A percentile compares a stretch with the other conserved stretches of the same genome.
Conservation (phyloP, 2,329 filamentous ascomycete species). For the Periconia macrospinosa region DNA sequence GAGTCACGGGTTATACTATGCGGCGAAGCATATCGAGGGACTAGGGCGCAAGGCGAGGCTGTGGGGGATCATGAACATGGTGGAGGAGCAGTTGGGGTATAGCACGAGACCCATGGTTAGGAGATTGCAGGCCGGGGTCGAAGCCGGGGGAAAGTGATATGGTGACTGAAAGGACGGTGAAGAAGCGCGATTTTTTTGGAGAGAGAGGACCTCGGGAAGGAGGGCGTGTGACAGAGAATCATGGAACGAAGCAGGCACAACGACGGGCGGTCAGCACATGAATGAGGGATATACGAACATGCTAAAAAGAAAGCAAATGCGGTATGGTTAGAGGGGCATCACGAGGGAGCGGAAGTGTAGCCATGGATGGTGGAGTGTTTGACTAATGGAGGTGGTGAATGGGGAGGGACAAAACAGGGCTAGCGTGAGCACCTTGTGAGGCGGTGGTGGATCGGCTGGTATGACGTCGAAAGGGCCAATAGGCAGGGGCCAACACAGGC, state of each 20-base stretch:
- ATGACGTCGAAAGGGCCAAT: not conserved
- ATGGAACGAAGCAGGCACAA: not conserved
- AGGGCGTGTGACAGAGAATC: not conserved
- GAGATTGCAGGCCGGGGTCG: constrained; percentile 29
- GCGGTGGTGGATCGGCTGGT: not conserved
- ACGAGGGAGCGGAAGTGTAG: no score
- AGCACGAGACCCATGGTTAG: constrained; percentile 30
- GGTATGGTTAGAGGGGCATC: no score
- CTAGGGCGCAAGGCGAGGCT: constrained; percentile 36
- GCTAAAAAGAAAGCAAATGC: not conserved
- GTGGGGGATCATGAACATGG: constrained; percentile 35
- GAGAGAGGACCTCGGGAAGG: no score
- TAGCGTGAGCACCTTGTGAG: not conserved
- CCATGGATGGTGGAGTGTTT: no score
- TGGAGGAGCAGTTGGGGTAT: constrained; percentile 36
- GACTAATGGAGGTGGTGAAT: no score
- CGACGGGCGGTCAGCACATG: not conserved
- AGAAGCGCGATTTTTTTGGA: not conserved
- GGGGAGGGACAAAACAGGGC: no score
- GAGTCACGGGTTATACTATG: constrained; percentile 35
- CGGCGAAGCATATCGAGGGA: constrained; percentile 39
- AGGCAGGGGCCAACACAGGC: not conserved
- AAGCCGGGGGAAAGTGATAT: constrained; percentile 2
- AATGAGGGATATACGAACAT: not conserved
- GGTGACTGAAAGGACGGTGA: not conserved